These are phyloP conservation scores for Entoloma clypeatum DNA, from an alignment of 1,284 basidiomycete genomes.

Conservation along the genomic window DNA sequence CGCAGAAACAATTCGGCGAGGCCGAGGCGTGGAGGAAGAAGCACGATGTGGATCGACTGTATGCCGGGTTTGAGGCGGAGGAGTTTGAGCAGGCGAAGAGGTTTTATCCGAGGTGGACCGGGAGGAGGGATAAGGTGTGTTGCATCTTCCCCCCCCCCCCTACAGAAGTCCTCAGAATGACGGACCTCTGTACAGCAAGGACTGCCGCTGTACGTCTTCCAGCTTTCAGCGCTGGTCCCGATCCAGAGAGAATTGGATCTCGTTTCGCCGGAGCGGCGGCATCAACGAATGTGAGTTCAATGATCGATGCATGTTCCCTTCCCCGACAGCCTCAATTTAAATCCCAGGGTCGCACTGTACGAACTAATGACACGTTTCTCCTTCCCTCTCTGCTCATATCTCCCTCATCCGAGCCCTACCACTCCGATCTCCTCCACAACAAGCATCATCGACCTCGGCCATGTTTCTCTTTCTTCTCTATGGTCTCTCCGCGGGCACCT, in stretches of 20 bases:
- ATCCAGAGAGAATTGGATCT: constrained; percentile 58
- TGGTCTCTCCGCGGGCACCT: constrained; percentile 68
- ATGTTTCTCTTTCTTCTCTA: constrained; percentile 57
- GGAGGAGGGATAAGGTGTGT: constrained; percentile 64
- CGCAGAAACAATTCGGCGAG: constrained; percentile 64
- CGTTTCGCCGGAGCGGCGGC: constrained; percentile 49
- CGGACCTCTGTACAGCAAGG: constrained; percentile 44
- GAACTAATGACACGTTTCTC: constrained; percentile 65
- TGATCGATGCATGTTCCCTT: constrained; percentile 12
- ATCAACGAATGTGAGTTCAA: constrained; percentile 72
- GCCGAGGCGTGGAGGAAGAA: constrained; percentile 62
- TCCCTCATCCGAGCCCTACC: constrained; percentile 51
- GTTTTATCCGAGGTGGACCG: constrained; percentile 79
- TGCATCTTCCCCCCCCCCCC: neutral
- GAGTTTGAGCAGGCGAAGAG: constrained; percentile 59
- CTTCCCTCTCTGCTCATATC: constrained; percentile 58
- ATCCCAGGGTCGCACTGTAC: constrained; percentile 46
- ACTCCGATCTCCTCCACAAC: constrained; percentile 61
- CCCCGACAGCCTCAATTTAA: constrained; percentile 7
- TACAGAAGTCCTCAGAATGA: constrained; percentile 9
- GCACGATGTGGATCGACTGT: constrained; percentile 59
- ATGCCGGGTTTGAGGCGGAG: constrained; percentile 48
- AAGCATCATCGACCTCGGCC: constrained; percentile 71
- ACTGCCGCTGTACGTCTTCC: constrained; percentile 70
- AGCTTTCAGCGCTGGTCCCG: constrained; percentile 51